Percentiles rank a stretch among this genome's conserved stretches.
phyloP scores from a whole-genome alignment of 1,284 basidiomycete genomes.

The Stygiomarasmius scandens region DNA sequence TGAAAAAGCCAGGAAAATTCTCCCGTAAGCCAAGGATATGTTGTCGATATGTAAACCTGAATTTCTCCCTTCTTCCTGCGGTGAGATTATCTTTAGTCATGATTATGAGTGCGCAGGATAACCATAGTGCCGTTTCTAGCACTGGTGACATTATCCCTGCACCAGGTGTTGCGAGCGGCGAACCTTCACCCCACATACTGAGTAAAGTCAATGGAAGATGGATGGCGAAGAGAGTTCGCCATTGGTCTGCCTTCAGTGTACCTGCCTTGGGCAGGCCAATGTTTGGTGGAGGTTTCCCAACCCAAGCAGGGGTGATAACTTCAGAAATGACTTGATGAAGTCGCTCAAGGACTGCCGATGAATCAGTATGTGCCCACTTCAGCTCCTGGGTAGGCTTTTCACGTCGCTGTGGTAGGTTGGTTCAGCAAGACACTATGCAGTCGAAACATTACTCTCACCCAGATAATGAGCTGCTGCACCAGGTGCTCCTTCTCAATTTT shows the following conservation, averaged over 20 bases:
- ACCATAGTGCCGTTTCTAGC: conserved; percentile 3
- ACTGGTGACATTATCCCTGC: background rate
- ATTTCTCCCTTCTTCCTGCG: background rate
- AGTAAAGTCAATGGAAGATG: conserved; percentile 8
- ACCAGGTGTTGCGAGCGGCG: conserved; percentile 2
- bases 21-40: conserved; percentile 6
- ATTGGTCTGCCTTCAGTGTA: conserved; percentile 13
- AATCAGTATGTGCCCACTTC: background rate
- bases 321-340: background rate
- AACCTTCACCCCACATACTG: conserved; percentile 11
- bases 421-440: background rate
- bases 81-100: conserved; percentile 10
- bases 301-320: conserved; percentile 7
- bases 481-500: background rate
- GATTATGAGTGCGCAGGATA: conserved; percentile 6
- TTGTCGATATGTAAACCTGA: background rate
- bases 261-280: conserved; percentile 6
- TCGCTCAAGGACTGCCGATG: background rate
- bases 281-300: conserved; percentile 5
- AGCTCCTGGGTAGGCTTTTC: background rate
- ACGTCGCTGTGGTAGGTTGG: background rate
- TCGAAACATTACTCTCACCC: conserved; percentile 2
- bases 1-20: conserved; percentile 10
- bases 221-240: conserved; percentile 7
- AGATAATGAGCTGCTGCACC: conserved; percentile 4